phyloP scores from a whole-genome alignment of 441 rosid species.

The Hura crepitans region DNA sequence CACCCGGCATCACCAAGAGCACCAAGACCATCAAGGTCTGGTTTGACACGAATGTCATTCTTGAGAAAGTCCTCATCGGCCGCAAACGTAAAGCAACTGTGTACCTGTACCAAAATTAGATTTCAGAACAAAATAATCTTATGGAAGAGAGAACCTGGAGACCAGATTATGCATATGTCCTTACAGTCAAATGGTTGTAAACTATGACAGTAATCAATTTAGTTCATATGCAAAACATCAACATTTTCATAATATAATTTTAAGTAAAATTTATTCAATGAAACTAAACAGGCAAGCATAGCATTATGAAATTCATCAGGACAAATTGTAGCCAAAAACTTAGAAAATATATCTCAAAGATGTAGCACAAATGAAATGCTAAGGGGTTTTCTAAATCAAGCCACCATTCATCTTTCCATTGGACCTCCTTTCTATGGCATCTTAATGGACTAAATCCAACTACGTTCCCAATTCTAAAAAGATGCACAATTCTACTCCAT shows the following conservation, averaged over 20 bases:
- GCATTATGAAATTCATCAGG: not conserved
- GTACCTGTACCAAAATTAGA: constrained; percentile 36
- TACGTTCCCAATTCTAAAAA: too few relatives aligned
- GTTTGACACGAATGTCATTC: constrained; percentile 66
- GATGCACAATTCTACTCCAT: too few relatives aligned
- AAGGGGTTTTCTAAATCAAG: not conserved
- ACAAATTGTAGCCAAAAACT: not conserved
- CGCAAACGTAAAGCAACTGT: constrained; percentile 50
- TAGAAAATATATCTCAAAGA: not conserved
- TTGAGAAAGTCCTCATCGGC: constrained; percentile 46
- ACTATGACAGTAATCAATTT: not conserved
- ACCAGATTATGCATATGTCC: not conserved
- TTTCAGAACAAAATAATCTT: not conserved
- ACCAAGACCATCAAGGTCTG: constrained; percentile 74
- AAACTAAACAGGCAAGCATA: not conserved
- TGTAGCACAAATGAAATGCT: not conserved
- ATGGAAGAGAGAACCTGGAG: not conserved
- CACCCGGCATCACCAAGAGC: constrained; percentile 87
- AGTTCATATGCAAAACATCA: not conserved
- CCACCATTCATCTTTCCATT: not conserved
- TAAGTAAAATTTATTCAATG: too few relatives aligned
- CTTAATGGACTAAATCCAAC: too few relatives aligned
- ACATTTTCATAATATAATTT: not conserved
- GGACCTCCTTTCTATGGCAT: not conserved
- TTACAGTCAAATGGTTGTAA: not conserved